These are phyloP conservation scores for Datura wrightii DNA, from an alignment of 257 asterid genomes.

Conservation along the genomic window DNA sequence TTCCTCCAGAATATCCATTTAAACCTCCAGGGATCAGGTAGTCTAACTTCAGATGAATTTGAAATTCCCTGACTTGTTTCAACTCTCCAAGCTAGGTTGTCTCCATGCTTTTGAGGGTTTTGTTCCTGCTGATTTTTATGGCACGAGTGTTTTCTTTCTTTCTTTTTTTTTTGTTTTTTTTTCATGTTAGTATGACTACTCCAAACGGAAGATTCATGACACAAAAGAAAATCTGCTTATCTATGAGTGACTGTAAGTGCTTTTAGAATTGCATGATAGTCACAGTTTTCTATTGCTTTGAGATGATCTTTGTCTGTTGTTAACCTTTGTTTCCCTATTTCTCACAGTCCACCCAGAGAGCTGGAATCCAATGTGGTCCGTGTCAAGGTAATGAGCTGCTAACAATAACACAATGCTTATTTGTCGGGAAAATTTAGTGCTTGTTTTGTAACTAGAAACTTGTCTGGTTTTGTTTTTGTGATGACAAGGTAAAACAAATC, in stretches of 20 bases:
- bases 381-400: slow-evolving; percentile 46
- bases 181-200: slow-evolving; percentile 78
- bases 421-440: slow-evolving; percentile 13
- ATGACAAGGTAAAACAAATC: neutral
- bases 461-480: neutral
- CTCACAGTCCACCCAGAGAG: slow-evolving; percentile 59
- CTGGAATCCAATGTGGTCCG: slow-evolving; percentile 70
- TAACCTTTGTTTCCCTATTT: neutral
- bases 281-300: neutral
- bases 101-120: slow-evolving; percentile 26
- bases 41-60: slow-evolving; percentile 27
- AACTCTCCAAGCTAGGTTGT: slow-evolving; percentile 2
- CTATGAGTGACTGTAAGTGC: slow-evolving; percentile 78
- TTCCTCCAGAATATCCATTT: slow-evolving; percentile 95
- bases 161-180: too few relatives aligned
- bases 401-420: neutral
- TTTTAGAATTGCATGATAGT: neutral
- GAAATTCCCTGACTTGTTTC: neutral
- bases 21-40: slow-evolving; percentile 98
- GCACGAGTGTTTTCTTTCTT: slow-evolving; percentile 37
- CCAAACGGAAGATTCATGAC: slow-evolving; percentile 92
- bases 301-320: neutral
- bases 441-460: slow-evolving; percentile 10
- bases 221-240: slow-evolving; percentile 88
- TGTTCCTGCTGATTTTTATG: slow-evolving; percentile 24